Evolutionary conservation across 768 basidiomycete genomes (phyloP).

Genomic region (Amyloporia xantha): DNA sequence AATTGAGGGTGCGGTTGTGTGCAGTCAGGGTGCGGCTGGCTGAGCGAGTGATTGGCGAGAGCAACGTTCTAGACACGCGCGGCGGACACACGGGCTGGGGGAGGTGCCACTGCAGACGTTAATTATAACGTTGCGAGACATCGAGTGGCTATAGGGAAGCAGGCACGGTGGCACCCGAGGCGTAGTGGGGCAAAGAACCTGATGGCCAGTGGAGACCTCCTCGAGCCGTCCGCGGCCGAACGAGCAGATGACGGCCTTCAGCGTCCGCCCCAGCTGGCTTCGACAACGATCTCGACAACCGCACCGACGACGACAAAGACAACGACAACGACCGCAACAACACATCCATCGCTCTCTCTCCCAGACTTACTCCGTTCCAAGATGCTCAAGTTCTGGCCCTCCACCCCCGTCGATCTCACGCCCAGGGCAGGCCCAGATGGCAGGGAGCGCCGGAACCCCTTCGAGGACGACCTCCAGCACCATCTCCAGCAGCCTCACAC

Average conservation of each 20-base stretch:
- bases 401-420: constrained; percentile 37
- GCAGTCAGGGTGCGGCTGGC: neutral
- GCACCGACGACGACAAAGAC: constrained; percentile 3
- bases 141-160: too few species aligned
- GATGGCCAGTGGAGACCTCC: neutral
- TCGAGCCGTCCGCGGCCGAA: neutral
- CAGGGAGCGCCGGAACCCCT: constrained; percentile 51
- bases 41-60: constrained; percentile 5
- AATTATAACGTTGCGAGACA: too few species aligned
- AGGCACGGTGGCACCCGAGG: neutral
- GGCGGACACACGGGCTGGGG: too few species aligned
- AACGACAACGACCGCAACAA: constrained; percentile 9
- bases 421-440: constrained; percentile 42
- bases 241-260: neutral
- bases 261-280: too few species aligned
- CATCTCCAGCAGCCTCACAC: constrained; percentile 14
- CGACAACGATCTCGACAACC: neutral
- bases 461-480: constrained; percentile 35
- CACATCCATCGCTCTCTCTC: neutral
- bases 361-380: neutral
- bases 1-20: neutral
- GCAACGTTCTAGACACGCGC: constrained; percentile 1
- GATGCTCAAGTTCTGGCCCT: constrained; percentile 71
- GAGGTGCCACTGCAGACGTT: too few species aligned
- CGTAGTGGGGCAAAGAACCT: neutral